Evolutionary conservation across 2,329 filamentous ascomycete species (phyloP), one percentile per base, ranked within the genome.

Genomic region (Penicillium crustosum): DNA sequence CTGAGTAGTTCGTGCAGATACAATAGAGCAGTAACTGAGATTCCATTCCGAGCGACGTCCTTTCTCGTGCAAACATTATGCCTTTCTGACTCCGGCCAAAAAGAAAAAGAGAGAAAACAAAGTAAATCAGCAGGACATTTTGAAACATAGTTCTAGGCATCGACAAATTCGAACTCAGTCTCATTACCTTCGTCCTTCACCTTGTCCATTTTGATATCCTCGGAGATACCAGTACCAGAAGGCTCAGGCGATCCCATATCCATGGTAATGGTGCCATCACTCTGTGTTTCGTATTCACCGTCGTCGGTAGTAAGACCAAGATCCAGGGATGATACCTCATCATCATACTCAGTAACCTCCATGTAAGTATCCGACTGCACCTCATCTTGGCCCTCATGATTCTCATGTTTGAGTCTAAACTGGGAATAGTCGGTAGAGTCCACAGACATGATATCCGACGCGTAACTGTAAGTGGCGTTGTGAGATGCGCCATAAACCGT

Each of bases 401-500:
- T 13, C n/a, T 17, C 15, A n/a, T 49, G 36, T 15, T 44, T 43
- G 39, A 47, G 39, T 6, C n/a, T 27, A 19, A 19, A 45, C 17
- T 45, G 25, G 4, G 25, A 29, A 57, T 29, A 41, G 31, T 44
- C 25, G 23, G 55, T 55, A 7, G 65, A 68, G 5, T 59, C 48
- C 23, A 73, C n/a, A 6, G 68, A 70, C 35, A 67, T 25, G 10
- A 67, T 29, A 23, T 74, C 69, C 12, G 68, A 68, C 5, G 33
- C 39, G 31, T 70, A 66, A 7, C 73, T 71, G 41, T 69, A 65
- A 1, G 73, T 77, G 2, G 75, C 73, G 48, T 64, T 56, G 52
- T 72, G 70, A 13, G 74, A 76, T 21, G 75, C 75, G 2, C 67
- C 68, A 1, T 72, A 70, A 9, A 73, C 60, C 4, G 75, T 77